Conservation (phyloP, 768 basidiomycete species). For the Polyporus arcularius region DNA sequence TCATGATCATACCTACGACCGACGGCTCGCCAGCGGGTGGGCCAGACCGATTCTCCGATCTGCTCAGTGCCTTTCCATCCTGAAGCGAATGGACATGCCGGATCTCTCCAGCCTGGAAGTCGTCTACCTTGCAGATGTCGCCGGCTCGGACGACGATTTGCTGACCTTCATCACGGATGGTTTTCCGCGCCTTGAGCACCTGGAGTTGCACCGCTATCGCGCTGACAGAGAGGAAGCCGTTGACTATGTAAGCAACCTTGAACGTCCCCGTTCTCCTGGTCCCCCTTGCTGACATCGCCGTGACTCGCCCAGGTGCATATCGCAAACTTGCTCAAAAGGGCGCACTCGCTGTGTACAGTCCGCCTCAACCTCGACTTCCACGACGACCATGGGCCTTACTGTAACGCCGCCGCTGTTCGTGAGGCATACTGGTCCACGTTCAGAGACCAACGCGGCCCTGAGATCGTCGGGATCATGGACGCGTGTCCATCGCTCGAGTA, state of each 20-base stretch:
- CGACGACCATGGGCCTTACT: background rate
- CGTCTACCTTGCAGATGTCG: background rate
- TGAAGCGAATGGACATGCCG: background rate
- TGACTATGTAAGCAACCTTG: background rate
- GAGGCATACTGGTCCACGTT: no score
- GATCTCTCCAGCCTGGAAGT: background rate
- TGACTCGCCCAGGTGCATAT: background rate
- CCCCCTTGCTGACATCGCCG: no score
- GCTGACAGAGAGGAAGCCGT: background rate
- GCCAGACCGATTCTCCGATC: background rate
- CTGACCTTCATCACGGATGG: background rate
- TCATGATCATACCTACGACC: no score
- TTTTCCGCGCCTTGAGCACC: background rate
- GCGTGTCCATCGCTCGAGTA: no score
- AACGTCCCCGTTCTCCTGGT: no score
- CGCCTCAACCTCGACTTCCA: conserved; percentile 2
- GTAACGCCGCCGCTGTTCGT: no score
- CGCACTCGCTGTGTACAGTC: background rate
- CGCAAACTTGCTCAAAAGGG: background rate
- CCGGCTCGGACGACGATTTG: background rate
- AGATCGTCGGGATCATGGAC: no score
- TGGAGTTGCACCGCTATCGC: conserved; percentile 1
- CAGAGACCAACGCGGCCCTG: no score
- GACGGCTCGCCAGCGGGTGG: no score
- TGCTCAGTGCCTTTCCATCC: background rate